A percentile compares a stretch with the other conserved stretches of the same genome.
Evolutionary conservation across 345 rosid genomes (phyloP).

Genomic region (Euphorbia tirucalli): DNA sequence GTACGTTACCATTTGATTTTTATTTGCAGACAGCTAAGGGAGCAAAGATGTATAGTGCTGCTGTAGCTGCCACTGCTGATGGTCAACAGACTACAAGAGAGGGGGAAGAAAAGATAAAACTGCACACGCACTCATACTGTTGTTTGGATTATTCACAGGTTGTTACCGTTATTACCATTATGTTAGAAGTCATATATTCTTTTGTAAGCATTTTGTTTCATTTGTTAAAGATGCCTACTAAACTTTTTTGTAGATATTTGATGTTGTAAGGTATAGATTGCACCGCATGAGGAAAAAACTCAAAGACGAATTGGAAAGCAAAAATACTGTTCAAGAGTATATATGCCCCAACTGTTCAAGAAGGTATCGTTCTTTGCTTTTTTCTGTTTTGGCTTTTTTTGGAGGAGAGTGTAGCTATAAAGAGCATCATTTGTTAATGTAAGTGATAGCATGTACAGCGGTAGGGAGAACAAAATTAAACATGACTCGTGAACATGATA

Average conservation of each 20-base stretch:
- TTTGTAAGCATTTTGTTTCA: neutral
- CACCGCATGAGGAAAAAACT: conserved; percentile 71
- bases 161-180: conserved; percentile 13
- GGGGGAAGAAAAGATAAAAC: conserved; percentile 82
- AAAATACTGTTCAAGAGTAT: conserved; percentile 86
- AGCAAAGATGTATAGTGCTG: conserved; percentile 74
- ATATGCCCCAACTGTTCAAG: conserved; percentile 80
- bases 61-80: conserved; percentile 71
- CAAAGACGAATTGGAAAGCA: conserved; percentile 83
- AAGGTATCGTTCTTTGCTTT: conserved; percentile 43
- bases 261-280: conserved; percentile 69
- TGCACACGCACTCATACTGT: conserved; percentile 85
- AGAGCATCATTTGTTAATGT: neutral
- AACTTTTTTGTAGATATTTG: conserved; percentile 59
- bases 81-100: conserved; percentile 38
- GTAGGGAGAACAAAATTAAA: too few species aligned
- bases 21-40: conserved; percentile 73
- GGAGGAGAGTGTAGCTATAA: neutral
- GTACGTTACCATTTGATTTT: neutral
- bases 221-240: conserved; percentile 22
- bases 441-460: too few species aligned
- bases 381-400: too few species aligned
- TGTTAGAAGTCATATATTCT: neutral
- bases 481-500: too few species aligned
- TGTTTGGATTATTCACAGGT: conserved; percentile 92